These are phyloP conservation scores for Verticillium nonalfalfae DNA, from an alignment of 2,329 filamentous ascomycete genomes.

Conservation along the genomic window DNA sequence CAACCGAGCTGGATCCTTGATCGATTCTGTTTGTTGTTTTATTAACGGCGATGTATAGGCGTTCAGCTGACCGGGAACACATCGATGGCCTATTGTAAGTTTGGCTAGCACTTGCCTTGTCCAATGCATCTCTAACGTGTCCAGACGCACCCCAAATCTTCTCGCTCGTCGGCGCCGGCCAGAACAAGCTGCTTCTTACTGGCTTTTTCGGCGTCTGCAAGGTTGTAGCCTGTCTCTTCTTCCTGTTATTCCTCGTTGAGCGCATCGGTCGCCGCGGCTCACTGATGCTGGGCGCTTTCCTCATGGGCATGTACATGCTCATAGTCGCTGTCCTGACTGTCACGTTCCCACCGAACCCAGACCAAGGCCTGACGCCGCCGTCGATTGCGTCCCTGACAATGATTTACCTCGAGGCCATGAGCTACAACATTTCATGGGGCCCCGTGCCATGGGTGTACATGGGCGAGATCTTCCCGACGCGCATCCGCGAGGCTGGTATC, in stretches of 20 bases:
- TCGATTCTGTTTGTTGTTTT: not conserved
- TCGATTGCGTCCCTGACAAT: conserved; percentile 42
- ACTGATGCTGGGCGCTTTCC: conserved; percentile 39
- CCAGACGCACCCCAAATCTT: conserved; percentile 44
- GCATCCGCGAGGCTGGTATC: conserved; percentile 42
- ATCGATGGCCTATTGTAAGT: conserved; percentile 39
- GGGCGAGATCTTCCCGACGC: conserved; percentile 41
- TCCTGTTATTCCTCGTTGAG: conserved; percentile 40
- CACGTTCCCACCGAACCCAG: conserved; percentile 30
- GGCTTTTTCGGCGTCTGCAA: conserved; percentile 48
- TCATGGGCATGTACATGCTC: conserved; percentile 47
- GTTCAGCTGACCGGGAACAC: conserved; percentile 44
- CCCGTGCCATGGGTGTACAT: conserved; percentile 46
- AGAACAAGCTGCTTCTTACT: conserved; percentile 34
- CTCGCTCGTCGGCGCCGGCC: conserved; percentile 37
- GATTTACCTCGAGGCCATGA: conserved; percentile 43
- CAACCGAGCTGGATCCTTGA: not conserved
- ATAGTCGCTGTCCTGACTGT: conserved; percentile 42
- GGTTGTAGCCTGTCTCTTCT: conserved; percentile 37
- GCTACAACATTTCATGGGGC: conserved; percentile 46
- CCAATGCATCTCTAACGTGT: not conserved
- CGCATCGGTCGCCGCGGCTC: conserved; percentile 39
- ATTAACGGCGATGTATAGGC: conserved; percentile 10
- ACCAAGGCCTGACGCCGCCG: conserved; percentile 23
- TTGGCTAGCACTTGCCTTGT: not conserved